phyloP scores from a whole-genome alignment of 345 rosid genomes.

The Sisymbrium irio region DNA sequence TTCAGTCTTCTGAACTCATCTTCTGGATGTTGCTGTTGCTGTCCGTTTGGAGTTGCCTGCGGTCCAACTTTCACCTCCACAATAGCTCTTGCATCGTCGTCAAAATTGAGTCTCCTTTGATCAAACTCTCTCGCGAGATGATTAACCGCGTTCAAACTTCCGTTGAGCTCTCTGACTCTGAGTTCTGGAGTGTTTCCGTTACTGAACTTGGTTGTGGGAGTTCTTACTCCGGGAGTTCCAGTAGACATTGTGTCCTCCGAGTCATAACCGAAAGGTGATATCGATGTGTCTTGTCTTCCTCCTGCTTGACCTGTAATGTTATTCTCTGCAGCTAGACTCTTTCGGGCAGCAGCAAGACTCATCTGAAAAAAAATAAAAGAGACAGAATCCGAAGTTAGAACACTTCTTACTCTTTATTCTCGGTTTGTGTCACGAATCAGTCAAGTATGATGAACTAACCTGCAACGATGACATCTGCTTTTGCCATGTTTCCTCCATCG shows the following conservation, averaged over 20 bases:
- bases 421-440: background rate
- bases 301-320: conserved; percentile 42
- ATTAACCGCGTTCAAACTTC: conserved; percentile 46
- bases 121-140: conserved; percentile 76
- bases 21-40: conserved; percentile 41
- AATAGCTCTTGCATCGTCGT: conserved; percentile 57
- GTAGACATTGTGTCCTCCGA: conserved; percentile 62
- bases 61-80: conserved; percentile 47
- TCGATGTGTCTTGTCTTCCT: conserved; percentile 49
- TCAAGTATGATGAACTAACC: conserved; percentile 32
- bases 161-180: conserved; percentile 55
- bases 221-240: conserved; percentile 64
- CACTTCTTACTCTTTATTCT: background rate
- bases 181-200: conserved; percentile 41
- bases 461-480: conserved; percentile 88
- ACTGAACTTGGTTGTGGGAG: conserved; percentile 43
- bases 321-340: conserved; percentile 61
- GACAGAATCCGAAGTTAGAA: background rate
- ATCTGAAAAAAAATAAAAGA: conserved; percentile 42
- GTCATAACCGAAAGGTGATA: conserved; percentile 61
- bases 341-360: conserved; percentile 79
- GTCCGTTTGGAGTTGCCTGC: conserved; percentile 36
- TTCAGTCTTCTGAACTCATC: conserved; percentile 67
- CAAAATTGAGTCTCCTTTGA: conserved; percentile 60
- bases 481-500: conserved; percentile 96